Evolutionary conservation across 768 basidiomycete species (phyloP).

Genomic region (Amanita pseudoporphyria): DNA sequence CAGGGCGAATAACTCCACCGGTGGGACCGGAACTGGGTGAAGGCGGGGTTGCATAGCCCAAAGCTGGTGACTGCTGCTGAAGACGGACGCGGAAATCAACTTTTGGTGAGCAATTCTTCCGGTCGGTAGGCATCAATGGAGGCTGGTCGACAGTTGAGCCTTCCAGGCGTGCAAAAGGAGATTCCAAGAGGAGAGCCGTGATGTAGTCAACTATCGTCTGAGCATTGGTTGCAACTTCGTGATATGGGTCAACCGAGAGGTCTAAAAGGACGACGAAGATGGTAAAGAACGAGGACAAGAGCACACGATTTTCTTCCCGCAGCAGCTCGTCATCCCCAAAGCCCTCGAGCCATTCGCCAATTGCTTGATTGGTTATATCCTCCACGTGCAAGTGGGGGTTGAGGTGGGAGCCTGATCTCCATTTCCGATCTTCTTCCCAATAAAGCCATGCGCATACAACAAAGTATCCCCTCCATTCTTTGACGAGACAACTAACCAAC

Average conservation of each 20-base stretch:
- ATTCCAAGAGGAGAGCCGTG: constrained; percentile 81
- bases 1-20: constrained; percentile 27
- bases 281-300: constrained; percentile 90
- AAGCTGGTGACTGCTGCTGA: constrained; percentile 39
- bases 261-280: constrained; percentile 85
- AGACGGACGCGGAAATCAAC: constrained; percentile 35
- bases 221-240: constrained; percentile 86
- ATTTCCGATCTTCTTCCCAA: constrained; percentile 81
- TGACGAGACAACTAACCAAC: constrained; percentile 84
- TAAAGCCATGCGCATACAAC: constrained; percentile 96
- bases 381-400: constrained; percentile 43
- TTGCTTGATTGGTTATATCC: constrained; percentile 62
- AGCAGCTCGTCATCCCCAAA: constrained; percentile 56
- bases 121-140: constrained; percentile 33
- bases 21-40: constrained; percentile 24
- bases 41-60: constrained; percentile 31
- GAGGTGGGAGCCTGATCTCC: constrained; percentile 33
- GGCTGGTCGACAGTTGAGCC: constrained; percentile 51
- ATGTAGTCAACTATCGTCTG: constrained; percentile 90
- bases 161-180: constrained; percentile 72
- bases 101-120: constrained; percentile 22
- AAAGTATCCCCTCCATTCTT: constrained; percentile 95
- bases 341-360: constrained; percentile 70
- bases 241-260: constrained; percentile 86
- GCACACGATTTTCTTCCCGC: constrained; percentile 70